Base-by-base conservation (phyloP, 495 filamentous ascomycete species). In the Cercophora samala region DNA sequence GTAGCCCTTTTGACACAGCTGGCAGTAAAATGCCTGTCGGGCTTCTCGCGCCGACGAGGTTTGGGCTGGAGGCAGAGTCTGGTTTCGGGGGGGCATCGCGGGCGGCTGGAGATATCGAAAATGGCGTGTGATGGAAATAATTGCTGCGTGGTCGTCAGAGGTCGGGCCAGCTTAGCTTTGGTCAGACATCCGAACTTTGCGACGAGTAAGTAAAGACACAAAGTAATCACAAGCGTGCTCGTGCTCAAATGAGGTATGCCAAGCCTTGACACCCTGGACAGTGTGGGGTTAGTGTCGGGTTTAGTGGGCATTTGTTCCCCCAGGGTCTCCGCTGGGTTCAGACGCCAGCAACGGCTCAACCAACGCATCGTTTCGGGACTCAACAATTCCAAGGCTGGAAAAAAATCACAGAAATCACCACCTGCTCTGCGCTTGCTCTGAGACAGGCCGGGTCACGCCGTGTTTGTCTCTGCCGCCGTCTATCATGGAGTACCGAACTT, bases 1-100 rank as follows among this genome's bases (percentile, higher is more conserved):
- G 77, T 91, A 91, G 68, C 88, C 87, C 78, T 91, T 89, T 53
- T 82, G 79, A 73, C 89, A 91, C 64, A 91, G 79, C 54, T 88
- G 83, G 80, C 90, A 99, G 78, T 91, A 93, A 81, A 99, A 97
- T 26, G 91, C 87, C 70, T 90, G 91, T n/a, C 90, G 83, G 5
- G 94, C 94, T 72, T 93, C 91, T 46, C 92, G 88, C 1, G 94
- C 94, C 46, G 90, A 91, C 68, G 93, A 89, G 3, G 94, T 97
- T 79, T 93, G 78, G 55, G 82, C 81, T 62, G 82, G 83, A 42
- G 80, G 85, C 25, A 82, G 83, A 63, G 80, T 85, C 76, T 79
- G 83, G 72, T 79, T 75, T 65, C 81, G 72, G 80, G 83, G 74
- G 53, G 18, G 26, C 19, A 42, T 13, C 69, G 26, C 64, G 68